Percentiles rank a stretch among this genome's conserved stretches.
phyloP scores from a whole-genome alignment of 768 basidiomycete species.

The Podaxis mareebaensis region DNA sequence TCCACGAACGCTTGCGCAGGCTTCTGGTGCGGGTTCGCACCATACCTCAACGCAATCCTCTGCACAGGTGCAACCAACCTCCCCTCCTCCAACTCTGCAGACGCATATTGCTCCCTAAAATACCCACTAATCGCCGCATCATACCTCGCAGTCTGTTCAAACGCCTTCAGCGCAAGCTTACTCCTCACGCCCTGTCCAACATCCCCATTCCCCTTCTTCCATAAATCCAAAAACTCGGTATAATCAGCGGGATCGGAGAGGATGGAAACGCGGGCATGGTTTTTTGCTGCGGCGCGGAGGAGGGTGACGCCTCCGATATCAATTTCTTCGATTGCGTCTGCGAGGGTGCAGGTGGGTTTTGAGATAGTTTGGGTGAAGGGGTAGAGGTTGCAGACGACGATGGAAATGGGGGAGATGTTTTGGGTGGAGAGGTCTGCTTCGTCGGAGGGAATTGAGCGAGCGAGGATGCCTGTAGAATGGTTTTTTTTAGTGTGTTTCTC shows the following conservation, averaged over 20 bases:
- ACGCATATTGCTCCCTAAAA: constrained; percentile 94
- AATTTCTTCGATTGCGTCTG: constrained; percentile 94
- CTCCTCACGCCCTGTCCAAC: constrained; percentile 71
- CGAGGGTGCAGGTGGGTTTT: constrained; percentile 83
- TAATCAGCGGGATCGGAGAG: constrained; percentile 92
- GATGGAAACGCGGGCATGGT: constrained; percentile 90
- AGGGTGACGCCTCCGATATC: constrained; percentile 99
- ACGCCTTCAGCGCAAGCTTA: constrained; percentile 92
- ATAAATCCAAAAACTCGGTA: constrained; percentile 73
- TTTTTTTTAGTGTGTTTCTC: constrained; percentile 12
- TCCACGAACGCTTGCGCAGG: constrained; percentile 96
- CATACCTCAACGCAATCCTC: constrained; percentile 86
- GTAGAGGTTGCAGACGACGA: constrained; percentile 99
- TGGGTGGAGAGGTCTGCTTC: constrained; percentile 82
- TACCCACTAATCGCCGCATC: constrained; percentile 96
- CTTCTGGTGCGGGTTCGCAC: constrained; percentile 98
- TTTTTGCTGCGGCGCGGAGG: constrained; percentile 96
- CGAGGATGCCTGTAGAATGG: constrained; percentile 77
- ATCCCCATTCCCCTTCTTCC: constrained; percentile 68
- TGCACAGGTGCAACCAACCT: constrained; percentile 72
- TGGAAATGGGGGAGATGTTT: constrained; percentile 87
- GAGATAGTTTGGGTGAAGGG: constrained; percentile 93
- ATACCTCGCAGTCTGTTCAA: constrained; percentile 94
- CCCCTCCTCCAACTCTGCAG: constrained; percentile 66
- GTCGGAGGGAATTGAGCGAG: constrained; percentile 89